Conservation (phyloP, 805 yeast species). For the Candida fluviatilis region DNA sequence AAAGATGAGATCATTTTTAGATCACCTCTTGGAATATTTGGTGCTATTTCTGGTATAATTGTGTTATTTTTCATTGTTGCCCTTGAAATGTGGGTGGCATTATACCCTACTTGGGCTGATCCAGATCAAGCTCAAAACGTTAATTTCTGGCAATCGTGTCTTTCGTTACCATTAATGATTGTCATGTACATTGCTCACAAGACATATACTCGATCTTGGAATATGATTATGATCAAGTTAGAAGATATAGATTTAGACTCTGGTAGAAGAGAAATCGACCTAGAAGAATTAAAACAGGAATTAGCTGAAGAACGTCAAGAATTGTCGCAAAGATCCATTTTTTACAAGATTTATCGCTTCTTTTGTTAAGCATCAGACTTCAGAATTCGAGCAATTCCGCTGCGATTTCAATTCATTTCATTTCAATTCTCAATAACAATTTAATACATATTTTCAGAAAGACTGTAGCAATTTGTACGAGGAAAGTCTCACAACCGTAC, state of each 20-base stretch:
- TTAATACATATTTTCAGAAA: no score
- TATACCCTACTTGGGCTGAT: conserved; percentile 30
- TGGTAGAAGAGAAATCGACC: conserved; percentile 37
- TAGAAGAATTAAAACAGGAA: conserved; percentile 36
- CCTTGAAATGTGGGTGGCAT: conserved; percentile 37
- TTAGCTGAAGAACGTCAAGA: conserved; percentile 34
- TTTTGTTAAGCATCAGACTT: conserved; percentile 36
- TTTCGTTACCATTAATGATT: conserved; percentile 45
- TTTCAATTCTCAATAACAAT: no score
- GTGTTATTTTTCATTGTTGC: conserved; percentile 29
- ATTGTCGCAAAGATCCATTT: conserved; percentile 25
- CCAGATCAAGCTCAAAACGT: conserved; percentile 20
- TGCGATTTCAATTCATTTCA: no score
- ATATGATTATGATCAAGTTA: conserved; percentile 25
- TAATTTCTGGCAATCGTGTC: conserved; percentile 49
- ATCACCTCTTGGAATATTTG: conserved; percentile 34
- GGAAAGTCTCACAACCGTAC: no score
- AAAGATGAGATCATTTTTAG: conserved; percentile 33
- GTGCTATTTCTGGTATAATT: conserved; percentile 31
- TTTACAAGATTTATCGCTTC: conserved; percentile 27
- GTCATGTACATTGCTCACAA: conserved; percentile 43
- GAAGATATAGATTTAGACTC: conserved; percentile 39
- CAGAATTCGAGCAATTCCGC: no score
- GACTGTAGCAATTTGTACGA: no score
- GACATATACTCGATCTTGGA: conserved; percentile 26